Conservation (phyloP, 176 grass and related monocot species). For the Cocos nucifera region DNA sequence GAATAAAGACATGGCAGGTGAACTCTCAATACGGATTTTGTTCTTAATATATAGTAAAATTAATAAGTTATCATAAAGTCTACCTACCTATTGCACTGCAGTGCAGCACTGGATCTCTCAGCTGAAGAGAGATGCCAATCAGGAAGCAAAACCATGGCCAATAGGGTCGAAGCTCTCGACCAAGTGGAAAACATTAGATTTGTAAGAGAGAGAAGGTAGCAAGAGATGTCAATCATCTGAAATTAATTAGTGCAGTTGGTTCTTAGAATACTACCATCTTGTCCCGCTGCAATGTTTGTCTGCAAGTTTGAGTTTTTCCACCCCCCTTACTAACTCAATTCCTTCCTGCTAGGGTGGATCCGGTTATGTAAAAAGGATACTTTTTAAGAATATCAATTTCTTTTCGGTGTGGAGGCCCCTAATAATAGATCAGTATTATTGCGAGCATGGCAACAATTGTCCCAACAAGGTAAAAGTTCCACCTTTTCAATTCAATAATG, state of each 20-base stretch:
- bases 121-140: too few relatives aligned
- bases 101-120: background rate
- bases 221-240: too few relatives aligned
- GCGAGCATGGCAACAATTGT: background rate
- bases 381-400: background rate
- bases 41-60: background rate
- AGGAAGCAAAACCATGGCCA: too few relatives aligned
- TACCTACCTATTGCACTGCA: too few relatives aligned
- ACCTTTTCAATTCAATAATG: background rate
- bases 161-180: too few relatives aligned
- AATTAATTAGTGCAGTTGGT: too few relatives aligned
- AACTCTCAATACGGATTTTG: background rate
- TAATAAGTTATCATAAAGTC: background rate
- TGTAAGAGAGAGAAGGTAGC: too few relatives aligned
- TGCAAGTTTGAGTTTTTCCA: too few relatives aligned
- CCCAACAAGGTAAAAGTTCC: background rate
- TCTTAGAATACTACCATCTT: background rate
- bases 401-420: background rate
- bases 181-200: too few relatives aligned
- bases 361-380: conserved; percentile 6
- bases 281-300: background rate
- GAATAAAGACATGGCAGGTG: conserved; percentile 10
- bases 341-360: background rate
- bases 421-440: conserved; percentile 18
- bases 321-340: background rate